phyloP scores from a whole-genome alignment of 169 alveolate species.

The Miamiensis avidus region DNA sequence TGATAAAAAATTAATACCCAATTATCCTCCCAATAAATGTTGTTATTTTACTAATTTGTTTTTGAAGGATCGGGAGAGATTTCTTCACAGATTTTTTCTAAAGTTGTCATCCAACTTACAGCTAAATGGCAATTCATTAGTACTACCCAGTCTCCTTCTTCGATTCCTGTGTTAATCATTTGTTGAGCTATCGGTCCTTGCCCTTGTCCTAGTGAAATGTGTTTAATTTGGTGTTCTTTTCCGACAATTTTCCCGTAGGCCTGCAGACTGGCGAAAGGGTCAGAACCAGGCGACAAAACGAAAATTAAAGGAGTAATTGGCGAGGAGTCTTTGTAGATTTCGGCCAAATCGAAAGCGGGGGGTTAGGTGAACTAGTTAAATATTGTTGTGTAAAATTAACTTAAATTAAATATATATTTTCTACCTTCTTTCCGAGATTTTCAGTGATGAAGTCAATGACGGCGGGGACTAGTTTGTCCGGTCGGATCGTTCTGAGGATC shows the following conservation, averaged over 20 bases:
- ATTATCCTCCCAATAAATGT: not conserved
- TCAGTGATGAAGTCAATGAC: conserved; percentile 71
- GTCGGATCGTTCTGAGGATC: conserved; percentile 85
- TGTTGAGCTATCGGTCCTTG: conserved; percentile 84
- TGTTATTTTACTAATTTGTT: conserved; percentile 38
- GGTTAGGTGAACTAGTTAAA: conserved; percentile 71
- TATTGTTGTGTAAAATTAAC: conserved; percentile 6
- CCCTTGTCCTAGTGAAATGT: conserved; percentile 71
- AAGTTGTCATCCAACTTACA: conserved; percentile 88
- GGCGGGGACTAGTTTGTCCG: conserved; percentile 84
- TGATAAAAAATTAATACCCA: too few relatives aligned
- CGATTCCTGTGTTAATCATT: conserved; percentile 68
- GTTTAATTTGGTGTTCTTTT: conserved; percentile 54
- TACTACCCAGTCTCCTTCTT: conserved; percentile 90
- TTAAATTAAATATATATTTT: too few relatives aligned
- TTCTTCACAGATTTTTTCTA: conserved; percentile 88
- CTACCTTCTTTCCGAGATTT: conserved; percentile 60
- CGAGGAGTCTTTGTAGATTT: conserved; percentile 78
- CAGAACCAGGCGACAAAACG: conserved; percentile 85
- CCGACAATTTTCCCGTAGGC: conserved; percentile 72
- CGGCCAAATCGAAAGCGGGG: conserved; percentile 86
- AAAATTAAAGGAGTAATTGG: conserved; percentile 78
- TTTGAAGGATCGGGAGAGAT: conserved; percentile 80
- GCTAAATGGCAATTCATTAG: conserved; percentile 90
- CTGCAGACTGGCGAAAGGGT: conserved; percentile 81